Evolutionary conservation across 2,329 filamentous ascomycete genomes (phyloP).

Genomic region (Ophiostoma tasmaniense): DNA sequence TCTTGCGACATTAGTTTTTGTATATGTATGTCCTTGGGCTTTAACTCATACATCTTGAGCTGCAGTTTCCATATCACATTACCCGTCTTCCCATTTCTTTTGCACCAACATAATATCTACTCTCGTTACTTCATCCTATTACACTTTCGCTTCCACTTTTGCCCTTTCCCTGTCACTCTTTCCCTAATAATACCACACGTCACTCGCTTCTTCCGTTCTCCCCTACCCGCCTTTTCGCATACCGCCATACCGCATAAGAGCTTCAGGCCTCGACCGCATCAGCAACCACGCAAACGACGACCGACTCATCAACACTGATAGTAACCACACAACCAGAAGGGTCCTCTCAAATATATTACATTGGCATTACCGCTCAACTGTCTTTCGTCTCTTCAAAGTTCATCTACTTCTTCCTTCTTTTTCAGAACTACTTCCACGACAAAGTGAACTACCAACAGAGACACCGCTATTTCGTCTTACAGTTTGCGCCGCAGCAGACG

Average conservation of each 20-base stretch:
- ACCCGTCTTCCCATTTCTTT: not conserved
- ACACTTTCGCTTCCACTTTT: not conserved
- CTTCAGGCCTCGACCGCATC: not conserved
- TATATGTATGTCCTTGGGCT: no score
- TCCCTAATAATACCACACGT: not conserved
- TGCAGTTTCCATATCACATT: not conserved
- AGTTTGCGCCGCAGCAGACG: conserved; percentile 6
- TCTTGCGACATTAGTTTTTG: not conserved
- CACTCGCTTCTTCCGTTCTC: not conserved
- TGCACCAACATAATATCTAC: not conserved
- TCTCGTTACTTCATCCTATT: not conserved
- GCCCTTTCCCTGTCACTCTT: not conserved
- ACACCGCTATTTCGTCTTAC: not conserved
- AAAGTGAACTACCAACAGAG: no score
- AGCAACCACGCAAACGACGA: not conserved
- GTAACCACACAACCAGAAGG: not conserved
- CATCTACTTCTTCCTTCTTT: not conserved
- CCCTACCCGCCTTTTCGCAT: not conserved
- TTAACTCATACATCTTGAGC: no score
- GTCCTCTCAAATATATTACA: no score
- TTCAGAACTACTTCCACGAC: no score
- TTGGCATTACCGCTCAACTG: no score
- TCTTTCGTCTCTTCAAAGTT: not conserved
- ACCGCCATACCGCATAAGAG: not conserved
- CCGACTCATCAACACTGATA: not conserved